phyloP scores from a whole-genome alignment of 495 filamentous ascomycete species.

The Geoglossum glabrum region DNA sequence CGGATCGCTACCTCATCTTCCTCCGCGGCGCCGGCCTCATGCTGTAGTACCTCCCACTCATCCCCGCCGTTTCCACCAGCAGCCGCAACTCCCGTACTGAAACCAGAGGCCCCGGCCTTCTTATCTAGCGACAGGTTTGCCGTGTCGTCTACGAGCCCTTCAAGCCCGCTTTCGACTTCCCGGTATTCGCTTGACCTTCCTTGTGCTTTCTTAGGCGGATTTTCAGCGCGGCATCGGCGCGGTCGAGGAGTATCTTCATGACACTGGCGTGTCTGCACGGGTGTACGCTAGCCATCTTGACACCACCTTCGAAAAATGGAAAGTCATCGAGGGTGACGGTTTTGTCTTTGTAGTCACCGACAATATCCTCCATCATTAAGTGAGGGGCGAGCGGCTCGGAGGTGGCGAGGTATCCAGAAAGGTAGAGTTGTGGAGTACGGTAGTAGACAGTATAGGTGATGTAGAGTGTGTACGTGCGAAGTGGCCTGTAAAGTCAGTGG shows the following conservation, averaged over 20 bases:
- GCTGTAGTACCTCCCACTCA: constrained; percentile 67
- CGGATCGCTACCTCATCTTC: constrained; percentile 79
- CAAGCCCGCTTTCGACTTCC: constrained; percentile 35
- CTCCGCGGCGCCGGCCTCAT: constrained; percentile 32
- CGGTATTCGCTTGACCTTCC: constrained; percentile 21
- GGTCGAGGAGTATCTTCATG: constrained; percentile 94
- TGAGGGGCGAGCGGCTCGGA: constrained; percentile 71
- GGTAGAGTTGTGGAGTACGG: constrained; percentile 85
- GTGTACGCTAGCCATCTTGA: constrained; percentile 93
- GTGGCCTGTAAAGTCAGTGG: constrained; percentile 32
- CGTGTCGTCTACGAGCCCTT: constrained; percentile 43
- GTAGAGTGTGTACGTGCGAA: constrained; percentile 90
- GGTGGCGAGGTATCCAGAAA: constrained; percentile 71
- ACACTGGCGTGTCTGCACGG: constrained; percentile 86
- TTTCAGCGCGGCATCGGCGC: constrained; percentile 83
- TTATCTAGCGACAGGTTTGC: constrained; percentile 22
- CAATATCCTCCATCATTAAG: constrained; percentile 97
- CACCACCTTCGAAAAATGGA: constrained; percentile 60
- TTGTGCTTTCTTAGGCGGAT: constrained; percentile 64
- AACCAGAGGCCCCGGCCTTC: constrained; percentile 25
- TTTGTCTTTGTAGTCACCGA: constrained; percentile 98
- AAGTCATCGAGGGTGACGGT: constrained; percentile 98
- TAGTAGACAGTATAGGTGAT: constrained; percentile 96
- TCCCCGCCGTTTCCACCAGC: constrained; percentile 39
- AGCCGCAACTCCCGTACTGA: constrained; percentile 24